Evolutionary conservation across 208 protist genomes (phyloP).

Genomic region (Acanthamoeba triangularis): DNA sequence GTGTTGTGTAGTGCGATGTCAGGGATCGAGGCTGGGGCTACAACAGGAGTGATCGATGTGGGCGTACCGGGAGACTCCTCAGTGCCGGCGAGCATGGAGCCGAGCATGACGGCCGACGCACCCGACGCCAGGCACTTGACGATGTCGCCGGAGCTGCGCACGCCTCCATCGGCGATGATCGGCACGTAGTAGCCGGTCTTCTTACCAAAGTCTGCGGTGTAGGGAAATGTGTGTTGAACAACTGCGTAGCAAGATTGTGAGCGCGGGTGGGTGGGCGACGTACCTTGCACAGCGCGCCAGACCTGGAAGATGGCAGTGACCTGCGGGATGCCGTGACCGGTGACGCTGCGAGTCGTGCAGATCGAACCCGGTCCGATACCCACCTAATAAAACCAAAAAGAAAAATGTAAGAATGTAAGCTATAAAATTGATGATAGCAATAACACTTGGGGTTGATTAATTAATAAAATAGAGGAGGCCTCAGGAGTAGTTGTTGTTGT

Average conservation of each 20-base stretch:
- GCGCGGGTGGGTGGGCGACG: background rate
- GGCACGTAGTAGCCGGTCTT: slow-evolving; percentile 91
- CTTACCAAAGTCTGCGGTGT: slow-evolving; percentile 11
- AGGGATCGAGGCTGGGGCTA: no score
- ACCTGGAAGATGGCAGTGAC: slow-evolving; percentile 97
- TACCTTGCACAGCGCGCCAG: slow-evolving; percentile 28
- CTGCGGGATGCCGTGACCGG: slow-evolving; percentile 94
- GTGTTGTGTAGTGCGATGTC: no score
- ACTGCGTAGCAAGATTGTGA: background rate
- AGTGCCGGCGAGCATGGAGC: slow-evolving; percentile 87
- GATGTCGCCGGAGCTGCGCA: slow-evolving; percentile 96
- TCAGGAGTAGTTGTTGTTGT: background rate
- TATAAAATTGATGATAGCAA: background rate
- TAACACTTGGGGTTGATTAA: background rate
- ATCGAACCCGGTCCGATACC: slow-evolving; percentile 99
- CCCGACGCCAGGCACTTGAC: slow-evolving; percentile 50
- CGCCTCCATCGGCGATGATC: slow-evolving; percentile 96
- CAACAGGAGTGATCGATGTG: no score
- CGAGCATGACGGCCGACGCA: slow-evolving; percentile 88
- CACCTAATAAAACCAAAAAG: slow-evolving; percentile 95
- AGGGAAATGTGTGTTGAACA: background rate
- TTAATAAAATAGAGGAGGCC: background rate
- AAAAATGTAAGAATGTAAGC: background rate
- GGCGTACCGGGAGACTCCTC: slow-evolving; percentile 79
- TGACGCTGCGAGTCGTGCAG: slow-evolving; percentile 89